A percentile compares a stretch with the other conserved stretches of the same genome.
Conservation (phyloP, 75 land plant species). For the Larix kaempferi region DNA sequence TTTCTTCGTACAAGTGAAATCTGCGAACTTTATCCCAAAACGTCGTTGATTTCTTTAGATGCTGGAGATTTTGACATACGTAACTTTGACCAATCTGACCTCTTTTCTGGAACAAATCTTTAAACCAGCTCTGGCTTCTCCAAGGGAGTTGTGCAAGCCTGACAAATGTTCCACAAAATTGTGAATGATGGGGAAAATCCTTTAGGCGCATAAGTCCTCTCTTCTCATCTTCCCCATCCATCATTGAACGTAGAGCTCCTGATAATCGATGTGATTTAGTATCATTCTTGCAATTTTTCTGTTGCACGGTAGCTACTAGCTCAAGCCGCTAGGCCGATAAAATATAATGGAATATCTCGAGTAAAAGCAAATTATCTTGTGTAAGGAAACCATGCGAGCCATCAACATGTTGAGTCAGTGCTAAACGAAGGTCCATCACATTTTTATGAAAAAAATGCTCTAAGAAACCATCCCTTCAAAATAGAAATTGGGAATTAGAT, state of each 20-base stretch:
- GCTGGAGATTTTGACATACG: no score
- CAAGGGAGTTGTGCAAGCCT: no score
- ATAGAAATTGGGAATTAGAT: constrained; percentile 46
- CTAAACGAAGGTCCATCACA: constrained; percentile 89
- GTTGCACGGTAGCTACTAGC: constrained; percentile 41
- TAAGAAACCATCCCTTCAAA: constrained; percentile 67
- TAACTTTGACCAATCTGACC: no score
- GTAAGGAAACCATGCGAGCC: constrained; percentile 49
- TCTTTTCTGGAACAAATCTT: no score
- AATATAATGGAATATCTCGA: constrained; percentile 77
- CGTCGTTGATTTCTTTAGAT: no score
- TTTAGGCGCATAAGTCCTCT: constrained; percentile 34
- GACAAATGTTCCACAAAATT: constrained; percentile 80
- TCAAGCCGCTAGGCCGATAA: constrained; percentile 84
- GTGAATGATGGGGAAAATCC: constrained; percentile 50
- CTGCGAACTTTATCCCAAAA: no score
- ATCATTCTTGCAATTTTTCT: constrained; percentile 24
- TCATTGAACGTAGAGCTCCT: constrained; percentile 51
- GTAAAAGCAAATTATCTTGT: constrained; percentile 76
- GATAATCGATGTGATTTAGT: constrained; percentile 25
- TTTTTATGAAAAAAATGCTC: constrained; percentile 81
- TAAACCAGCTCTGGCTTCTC: no score
- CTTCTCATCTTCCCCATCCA: constrained; percentile 66
- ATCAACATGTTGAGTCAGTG: constrained; percentile 69
- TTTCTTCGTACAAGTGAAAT: no score